Conservation (phyloP, 805 yeast species). For the Yarrowia keelungensis region DNA sequence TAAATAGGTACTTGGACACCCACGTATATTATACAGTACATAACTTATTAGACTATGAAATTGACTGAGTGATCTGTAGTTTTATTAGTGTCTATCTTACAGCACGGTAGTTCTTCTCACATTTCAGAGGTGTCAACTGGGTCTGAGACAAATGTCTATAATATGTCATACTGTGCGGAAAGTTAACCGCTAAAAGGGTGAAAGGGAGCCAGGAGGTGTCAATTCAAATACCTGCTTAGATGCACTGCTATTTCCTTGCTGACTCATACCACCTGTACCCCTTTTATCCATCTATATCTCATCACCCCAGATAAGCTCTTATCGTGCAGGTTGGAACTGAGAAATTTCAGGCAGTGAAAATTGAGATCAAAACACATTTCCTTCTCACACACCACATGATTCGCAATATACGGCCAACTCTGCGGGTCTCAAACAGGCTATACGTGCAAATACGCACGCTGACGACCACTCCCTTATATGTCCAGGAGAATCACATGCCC, state of each 20-base stretch:
- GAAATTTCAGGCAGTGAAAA: neutral
- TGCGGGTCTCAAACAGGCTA: neutral
- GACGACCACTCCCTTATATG: conserved; percentile 21
- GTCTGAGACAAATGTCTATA: too few relatives aligned
- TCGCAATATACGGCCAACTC: neutral
- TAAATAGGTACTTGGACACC: neutral
- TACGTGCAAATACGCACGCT: conserved; percentile 8
- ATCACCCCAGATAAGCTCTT: conserved; percentile 16
- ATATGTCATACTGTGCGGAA: too few relatives aligned
- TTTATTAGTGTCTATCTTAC: too few relatives aligned
- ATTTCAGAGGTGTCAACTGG: too few relatives aligned
- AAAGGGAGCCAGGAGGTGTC: too few relatives aligned
- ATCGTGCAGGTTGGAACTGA: conserved; percentile 8
- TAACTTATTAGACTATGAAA: conserved; percentile 11
- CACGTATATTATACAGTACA: conserved; percentile 9
- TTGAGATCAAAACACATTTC: neutral
- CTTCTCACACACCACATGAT: neutral
- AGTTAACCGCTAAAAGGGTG: too few relatives aligned
- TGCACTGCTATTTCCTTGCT: too few relatives aligned
- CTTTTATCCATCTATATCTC: too few relatives aligned
- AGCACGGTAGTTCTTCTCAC: too few relatives aligned
- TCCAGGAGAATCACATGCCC: conserved; percentile 24
- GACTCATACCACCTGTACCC: too few relatives aligned
- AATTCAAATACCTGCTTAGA: too few relatives aligned
- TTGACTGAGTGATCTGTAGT: too few relatives aligned